Conservation (phyloP, 768 basidiomycete species). For the Tylopilus rubrobrunneus region DNA sequence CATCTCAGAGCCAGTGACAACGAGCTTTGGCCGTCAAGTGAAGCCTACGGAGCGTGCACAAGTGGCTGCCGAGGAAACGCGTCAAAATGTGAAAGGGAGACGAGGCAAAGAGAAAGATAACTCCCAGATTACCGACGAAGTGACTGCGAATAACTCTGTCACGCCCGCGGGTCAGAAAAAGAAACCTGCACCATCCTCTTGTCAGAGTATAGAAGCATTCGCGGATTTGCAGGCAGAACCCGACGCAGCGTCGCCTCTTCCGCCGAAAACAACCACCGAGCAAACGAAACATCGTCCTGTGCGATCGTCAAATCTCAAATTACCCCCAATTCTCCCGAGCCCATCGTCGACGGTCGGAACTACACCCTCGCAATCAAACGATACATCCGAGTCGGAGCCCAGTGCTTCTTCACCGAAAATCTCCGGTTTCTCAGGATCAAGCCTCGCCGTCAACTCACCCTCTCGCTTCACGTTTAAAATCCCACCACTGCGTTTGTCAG, state of each 20-base stretch:
- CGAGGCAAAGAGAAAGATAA: conserved; percentile 5
- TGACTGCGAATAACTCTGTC: not conserved
- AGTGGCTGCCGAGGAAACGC: conserved; percentile 5
- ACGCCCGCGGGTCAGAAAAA: not conserved
- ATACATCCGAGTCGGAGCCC: not conserved
- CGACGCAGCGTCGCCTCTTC: not conserved
- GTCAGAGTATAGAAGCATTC: not conserved
- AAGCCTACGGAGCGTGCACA: conserved; percentile 20
- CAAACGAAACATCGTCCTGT: conserved; percentile 1
- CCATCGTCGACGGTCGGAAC: not conserved
- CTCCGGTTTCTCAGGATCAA: not conserved
- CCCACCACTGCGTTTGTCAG: not conserved
- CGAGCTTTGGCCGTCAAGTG: conserved; percentile 23
- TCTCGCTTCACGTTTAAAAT: conserved; percentile 2
- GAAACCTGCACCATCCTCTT: not conserved
- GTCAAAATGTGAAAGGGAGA: not conserved
- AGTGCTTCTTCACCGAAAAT: not conserved
- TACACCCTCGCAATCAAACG: not conserved
- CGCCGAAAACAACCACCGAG: not conserved
- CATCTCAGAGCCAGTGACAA: conserved; percentile 11
- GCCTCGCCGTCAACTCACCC: not conserved
- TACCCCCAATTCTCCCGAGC: not conserved
- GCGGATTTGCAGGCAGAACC: not conserved
- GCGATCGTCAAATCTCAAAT: conserved; percentile 15
- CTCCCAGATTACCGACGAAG: not conserved